These are phyloP conservation scores for Cyclanthera cordifolia DNA, from an alignment of 306 rosid genomes.

Conservation along the genomic window DNA sequence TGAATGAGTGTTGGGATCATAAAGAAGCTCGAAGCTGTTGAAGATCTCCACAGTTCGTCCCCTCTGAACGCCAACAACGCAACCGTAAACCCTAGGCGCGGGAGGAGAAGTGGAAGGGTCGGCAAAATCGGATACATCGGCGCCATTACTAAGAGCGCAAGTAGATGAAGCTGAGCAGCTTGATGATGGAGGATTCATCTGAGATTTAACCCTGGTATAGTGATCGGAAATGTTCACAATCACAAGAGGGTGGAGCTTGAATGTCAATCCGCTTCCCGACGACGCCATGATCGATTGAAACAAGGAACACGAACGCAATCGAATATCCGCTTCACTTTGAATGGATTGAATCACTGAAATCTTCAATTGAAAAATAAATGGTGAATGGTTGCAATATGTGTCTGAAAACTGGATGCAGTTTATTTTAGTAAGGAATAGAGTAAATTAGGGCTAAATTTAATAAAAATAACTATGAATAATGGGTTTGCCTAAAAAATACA, in stretches of 20 bases:
- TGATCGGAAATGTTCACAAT: constrained; percentile 95
- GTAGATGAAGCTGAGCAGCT: constrained; percentile 13
- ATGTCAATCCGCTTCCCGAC: constrained; percentile 90
- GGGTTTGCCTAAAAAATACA: too few relatives aligned
- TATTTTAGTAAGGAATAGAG: too few relatives aligned
- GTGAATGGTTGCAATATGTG: too few relatives aligned
- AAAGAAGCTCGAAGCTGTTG: constrained; percentile 94
- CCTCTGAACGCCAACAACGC: constrained; percentile 92
- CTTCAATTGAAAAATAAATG: too few relatives aligned
- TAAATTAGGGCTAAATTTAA: too few relatives aligned
- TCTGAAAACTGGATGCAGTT: too few relatives aligned
- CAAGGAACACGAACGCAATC: not conserved
- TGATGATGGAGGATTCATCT: constrained; percentile 40
- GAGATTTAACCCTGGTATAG: constrained; percentile 73
- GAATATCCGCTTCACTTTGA: too few relatives aligned
- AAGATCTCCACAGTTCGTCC: constrained; percentile 98
- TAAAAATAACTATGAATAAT: too few relatives aligned
- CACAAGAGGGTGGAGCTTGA: constrained; percentile 89
- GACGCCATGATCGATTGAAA: constrained; percentile 55
- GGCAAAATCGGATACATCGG: constrained; percentile 20
- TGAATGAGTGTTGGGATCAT: constrained; percentile 58
- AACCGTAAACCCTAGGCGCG: constrained; percentile 54
- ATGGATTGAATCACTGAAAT: too few relatives aligned
- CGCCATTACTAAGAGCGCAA: constrained; percentile 21
- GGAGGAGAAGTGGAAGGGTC: constrained; percentile 17